phyloP scores from a whole-genome alignment of 495 filamentous ascomycete genomes.

The Geopyxis carbonaria region DNA sequence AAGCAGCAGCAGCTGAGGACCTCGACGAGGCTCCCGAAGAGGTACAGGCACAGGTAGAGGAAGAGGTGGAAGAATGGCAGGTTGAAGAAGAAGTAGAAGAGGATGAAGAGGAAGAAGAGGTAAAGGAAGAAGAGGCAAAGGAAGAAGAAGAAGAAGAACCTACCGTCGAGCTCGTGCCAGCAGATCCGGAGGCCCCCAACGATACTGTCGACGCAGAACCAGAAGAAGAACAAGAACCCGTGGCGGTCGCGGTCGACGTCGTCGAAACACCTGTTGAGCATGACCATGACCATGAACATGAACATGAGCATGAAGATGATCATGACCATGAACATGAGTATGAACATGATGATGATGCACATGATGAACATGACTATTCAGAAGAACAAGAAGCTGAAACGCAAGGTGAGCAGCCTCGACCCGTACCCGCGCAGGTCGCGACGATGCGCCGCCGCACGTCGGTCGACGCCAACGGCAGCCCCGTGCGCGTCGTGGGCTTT shows the following conservation, averaged over 20 bases:
- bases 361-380: conserved; percentile 2
- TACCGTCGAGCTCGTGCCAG: conserved; percentile 1
- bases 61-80: background rate
- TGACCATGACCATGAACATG: background rate
- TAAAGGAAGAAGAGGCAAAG: too few species aligned
- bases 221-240: background rate
- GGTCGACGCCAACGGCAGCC: conserved; percentile 18
- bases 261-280: background rate
- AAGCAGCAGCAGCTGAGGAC: background rate
- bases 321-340: background rate
- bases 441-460: background rate
- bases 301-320: background rate
- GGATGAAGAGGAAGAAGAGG: too few species aligned
- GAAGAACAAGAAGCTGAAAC: conserved; percentile 1
- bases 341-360: background rate
- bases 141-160: background rate
- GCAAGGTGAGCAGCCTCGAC: conserved; percentile 1
- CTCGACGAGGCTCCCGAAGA: background rate
- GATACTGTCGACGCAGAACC: background rate
- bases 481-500: conserved; percentile 17
- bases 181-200: too few species aligned
- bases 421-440: background rate
- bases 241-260: conserved; percentile 1
- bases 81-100: background rate
- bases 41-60: background rate